These are phyloP conservation scores for Hanseniaspora vineae DNA, from an alignment of 805 yeast genomes.

Conservation along the genomic window DNA sequence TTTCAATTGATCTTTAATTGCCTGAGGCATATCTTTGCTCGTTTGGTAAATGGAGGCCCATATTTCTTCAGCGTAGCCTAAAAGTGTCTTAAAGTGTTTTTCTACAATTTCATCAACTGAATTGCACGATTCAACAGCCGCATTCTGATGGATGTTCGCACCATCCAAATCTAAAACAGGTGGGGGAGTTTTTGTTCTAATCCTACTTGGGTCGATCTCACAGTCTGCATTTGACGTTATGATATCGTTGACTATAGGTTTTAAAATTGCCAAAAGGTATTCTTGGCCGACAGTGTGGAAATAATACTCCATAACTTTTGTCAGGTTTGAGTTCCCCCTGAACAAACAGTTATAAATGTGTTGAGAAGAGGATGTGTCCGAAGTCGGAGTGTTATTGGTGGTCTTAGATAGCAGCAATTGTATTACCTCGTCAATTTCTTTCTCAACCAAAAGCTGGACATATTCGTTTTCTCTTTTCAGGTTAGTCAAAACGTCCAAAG, in stretches of 20 bases:
- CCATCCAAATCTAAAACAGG: not conserved
- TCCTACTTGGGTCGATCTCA: slow-evolving; percentile 70
- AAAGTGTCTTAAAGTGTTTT: slow-evolving; percentile 36
- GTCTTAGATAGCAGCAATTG: slow-evolving; percentile 14
- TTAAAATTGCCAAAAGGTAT: slow-evolving; percentile 60
- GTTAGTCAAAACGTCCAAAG: slow-evolving; percentile 47
- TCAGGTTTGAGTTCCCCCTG: slow-evolving; percentile 73
- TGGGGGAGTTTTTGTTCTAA: slow-evolving; percentile 18
- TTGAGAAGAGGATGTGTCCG: slow-evolving; percentile 11
- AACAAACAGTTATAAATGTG: slow-evolving; percentile 50
- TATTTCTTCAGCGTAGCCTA: slow-evolving; percentile 37
- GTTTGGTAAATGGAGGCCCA: slow-evolving; percentile 59
- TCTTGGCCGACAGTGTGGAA: slow-evolving; percentile 69
- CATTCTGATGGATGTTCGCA: not conserved
- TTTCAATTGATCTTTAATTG: slow-evolving; percentile 51
- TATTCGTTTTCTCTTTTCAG: slow-evolving; percentile 56
- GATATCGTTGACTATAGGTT: slow-evolving; percentile 48
- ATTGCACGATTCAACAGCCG: slow-evolving; percentile 14
- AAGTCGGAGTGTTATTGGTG: not conserved
- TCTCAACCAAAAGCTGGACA: slow-evolving; percentile 56
- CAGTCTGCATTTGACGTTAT: slow-evolving; percentile 40
- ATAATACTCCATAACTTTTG: slow-evolving; percentile 69
- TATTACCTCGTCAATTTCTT: slow-evolving; percentile 37
- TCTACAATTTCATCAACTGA: slow-evolving; percentile 18
- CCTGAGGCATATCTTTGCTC: slow-evolving; percentile 61